Conservation (phyloP, 2,329 filamentous ascomycete genomes). For the Bipolaris bicolor region DNA sequence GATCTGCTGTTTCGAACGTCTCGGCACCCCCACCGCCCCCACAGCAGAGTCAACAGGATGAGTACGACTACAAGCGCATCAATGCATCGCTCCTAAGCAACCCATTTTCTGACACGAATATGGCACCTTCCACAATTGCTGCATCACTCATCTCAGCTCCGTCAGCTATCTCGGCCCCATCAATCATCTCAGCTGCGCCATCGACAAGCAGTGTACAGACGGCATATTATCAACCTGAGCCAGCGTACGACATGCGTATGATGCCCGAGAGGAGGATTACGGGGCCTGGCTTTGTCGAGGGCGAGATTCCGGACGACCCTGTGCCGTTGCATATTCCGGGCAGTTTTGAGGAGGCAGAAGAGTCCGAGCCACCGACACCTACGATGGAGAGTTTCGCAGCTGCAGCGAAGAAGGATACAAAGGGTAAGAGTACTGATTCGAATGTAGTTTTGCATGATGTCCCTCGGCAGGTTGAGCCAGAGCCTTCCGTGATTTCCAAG, state of each 20-base stretch:
- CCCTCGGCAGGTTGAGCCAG: slow-evolving; percentile 17
- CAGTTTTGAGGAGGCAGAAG: slow-evolving; percentile 58
- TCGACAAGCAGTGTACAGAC: slow-evolving; percentile 30
- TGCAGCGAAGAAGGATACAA: slow-evolving; percentile 30
- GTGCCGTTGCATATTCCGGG: slow-evolving; percentile 69
- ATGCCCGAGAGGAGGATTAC: slow-evolving; percentile 18
- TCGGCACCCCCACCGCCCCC: slow-evolving; percentile 29
- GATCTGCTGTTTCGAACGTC: slow-evolving; percentile 26
- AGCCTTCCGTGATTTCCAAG: slow-evolving; percentile 14
- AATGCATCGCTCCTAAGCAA: slow-evolving; percentile 34
- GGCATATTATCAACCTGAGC: slow-evolving; percentile 52
- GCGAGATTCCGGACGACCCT: slow-evolving; percentile 56
- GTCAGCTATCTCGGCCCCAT: slow-evolving; percentile 23
- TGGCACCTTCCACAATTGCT: slow-evolving; percentile 28
- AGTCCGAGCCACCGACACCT: slow-evolving; percentile 22
- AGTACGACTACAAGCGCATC: slow-evolving; percentile 20
- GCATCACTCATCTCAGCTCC: slow-evolving; percentile 27
- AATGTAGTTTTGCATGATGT: slow-evolving; percentile 27
- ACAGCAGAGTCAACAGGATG: slow-evolving; percentile 26
- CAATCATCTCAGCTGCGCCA: slow-evolving; percentile 20
- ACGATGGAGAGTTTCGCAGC: slow-evolving; percentile 23
- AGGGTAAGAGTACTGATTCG: slow-evolving; percentile 37
- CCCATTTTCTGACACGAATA: slow-evolving; percentile 37
- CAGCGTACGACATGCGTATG: slow-evolving; percentile 47
- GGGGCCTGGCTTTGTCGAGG: slow-evolving; percentile 47